Evolutionary conservation across 371 early-diverging fungal genomes (phyloP).

Genomic region (Gilbertella persicaria): DNA sequence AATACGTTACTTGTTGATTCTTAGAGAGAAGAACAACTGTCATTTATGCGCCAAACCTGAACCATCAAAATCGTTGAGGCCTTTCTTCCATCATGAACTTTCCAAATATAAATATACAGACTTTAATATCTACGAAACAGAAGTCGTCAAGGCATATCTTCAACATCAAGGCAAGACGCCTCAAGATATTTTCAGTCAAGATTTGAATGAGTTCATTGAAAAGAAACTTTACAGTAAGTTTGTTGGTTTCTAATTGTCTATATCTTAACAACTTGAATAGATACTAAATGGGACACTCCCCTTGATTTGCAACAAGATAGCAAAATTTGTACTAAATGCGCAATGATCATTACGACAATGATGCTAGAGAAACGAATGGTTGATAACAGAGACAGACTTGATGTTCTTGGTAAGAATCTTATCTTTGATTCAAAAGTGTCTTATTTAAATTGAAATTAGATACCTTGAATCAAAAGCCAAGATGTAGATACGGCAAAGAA

Average conservation of each 20-base stretch:
- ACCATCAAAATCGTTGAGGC: constrained; percentile 9
- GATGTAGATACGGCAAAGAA: constrained; percentile 47
- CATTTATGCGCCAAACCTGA: constrained; percentile 30
- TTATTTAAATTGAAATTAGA: no score
- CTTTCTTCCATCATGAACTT: constrained; percentile 23
- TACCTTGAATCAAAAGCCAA: constrained; percentile 13
- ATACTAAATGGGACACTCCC: constrained; percentile 34
- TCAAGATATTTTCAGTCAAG: constrained; percentile 28
- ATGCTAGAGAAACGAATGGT: constrained; percentile 26
- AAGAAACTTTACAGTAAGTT: constrained; percentile 35
- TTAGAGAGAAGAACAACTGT: constrained; percentile 45
- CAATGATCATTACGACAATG: constrained; percentile 28
- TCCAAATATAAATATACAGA: background rate
- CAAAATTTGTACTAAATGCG: constrained; percentile 41
- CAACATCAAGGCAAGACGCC: constrained; percentile 13
- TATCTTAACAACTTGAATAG: constrained; percentile 16
- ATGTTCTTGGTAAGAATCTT: constrained; percentile 22
- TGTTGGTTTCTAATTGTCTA: background rate
- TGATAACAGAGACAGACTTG: background rate
- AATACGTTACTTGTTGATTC: constrained; percentile 54
- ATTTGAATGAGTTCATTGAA: constrained; percentile 22
- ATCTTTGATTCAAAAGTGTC: no score
- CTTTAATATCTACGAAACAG: constrained; percentile 32
- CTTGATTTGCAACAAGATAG: constrained; percentile 28
- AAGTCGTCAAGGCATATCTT: constrained; percentile 27